Conservation (phyloP, 176 grass and related monocot genomes). For the Cenchrus fungigraminus region DNA sequence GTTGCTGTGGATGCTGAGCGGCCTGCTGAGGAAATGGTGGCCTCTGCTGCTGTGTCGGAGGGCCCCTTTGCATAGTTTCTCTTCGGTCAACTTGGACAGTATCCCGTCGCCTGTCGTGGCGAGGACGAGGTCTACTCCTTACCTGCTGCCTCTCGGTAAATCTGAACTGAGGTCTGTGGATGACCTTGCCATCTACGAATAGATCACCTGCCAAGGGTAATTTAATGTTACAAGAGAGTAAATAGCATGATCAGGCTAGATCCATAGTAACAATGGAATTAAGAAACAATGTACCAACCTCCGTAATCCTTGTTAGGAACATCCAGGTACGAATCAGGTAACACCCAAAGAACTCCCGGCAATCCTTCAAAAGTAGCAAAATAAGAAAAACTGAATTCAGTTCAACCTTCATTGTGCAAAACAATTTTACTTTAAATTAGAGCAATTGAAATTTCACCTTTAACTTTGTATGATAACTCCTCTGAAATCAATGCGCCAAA, state of each 20-base stretch:
- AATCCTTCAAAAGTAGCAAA: slow-evolving; percentile 57
- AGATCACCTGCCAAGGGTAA: slow-evolving; percentile 64
- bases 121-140: slow-evolving; percentile 67
- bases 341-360: slow-evolving; percentile 98
- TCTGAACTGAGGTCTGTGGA: slow-evolving; percentile 68
- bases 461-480: slow-evolving; percentile 97
- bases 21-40: slow-evolving; percentile 37
- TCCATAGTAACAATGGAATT: background rate
- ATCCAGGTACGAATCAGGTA: slow-evolving; percentile 98
- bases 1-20: slow-evolving; percentile 41
- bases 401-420: background rate
- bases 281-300: slow-evolving; percentile 52
- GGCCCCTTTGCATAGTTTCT: slow-evolving; percentile 63
- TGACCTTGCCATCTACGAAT: slow-evolving; percentile 82
- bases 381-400: slow-evolving; percentile 23
- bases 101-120: slow-evolving; percentile 66
- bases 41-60: slow-evolving; percentile 37
- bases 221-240: background rate
- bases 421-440: slow-evolving; percentile 25
- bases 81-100: slow-evolving; percentile 71
- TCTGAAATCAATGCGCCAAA: slow-evolving; percentile 94
- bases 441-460: slow-evolving; percentile 64
- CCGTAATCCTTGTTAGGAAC: slow-evolving; percentile 99
- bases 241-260: background rate
- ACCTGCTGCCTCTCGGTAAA: slow-evolving; percentile 87